Conservation (phyloP, 495 filamentous ascomycete species). For the Penicillium diatomitis region DNA sequence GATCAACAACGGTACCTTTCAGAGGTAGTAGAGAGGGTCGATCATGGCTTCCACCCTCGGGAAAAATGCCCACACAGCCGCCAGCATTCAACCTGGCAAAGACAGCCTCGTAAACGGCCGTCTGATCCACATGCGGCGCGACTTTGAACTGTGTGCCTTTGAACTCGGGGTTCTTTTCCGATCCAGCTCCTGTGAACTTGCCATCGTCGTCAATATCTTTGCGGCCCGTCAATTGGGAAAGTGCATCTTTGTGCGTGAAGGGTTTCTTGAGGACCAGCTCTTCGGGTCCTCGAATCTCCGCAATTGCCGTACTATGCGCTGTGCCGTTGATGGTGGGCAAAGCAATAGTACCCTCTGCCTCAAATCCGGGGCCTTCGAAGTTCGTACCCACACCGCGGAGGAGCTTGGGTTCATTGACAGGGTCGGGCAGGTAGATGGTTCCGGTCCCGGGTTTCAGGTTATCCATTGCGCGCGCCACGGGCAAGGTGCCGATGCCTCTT, state of each 20-base stretch:
- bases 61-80: conserved; percentile 94
- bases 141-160: conserved; percentile 76
- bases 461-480: conserved; percentile 86
- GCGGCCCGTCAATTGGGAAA: conserved; percentile 72
- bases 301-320: conserved; percentile 69
- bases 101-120: conserved; percentile 84
- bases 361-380: conserved; percentile 63
- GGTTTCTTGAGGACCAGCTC: conserved; percentile 81
- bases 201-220: conserved; percentile 52
- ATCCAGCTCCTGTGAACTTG: conserved; percentile 41
- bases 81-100: conserved; percentile 71
- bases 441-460: conserved; percentile 69
- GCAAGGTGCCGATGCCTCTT: conserved; percentile 70
- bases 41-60: conserved; percentile 96
- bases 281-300: conserved; percentile 67
- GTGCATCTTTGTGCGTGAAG: conserved; percentile 59
- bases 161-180: conserved; percentile 39
- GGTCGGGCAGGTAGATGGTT: conserved; percentile 85
- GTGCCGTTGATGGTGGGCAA: conserved; percentile 74
- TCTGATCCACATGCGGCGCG: conserved; percentile 92
- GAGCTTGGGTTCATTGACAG: conserved; percentile 72
- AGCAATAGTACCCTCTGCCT: conserved; percentile 74
- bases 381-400: conserved; percentile 79
- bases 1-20: conserved; percentile 49
- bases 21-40: conserved; percentile 85